Base-by-base conservation (phyloP, 805 yeast genomes). In the Candida insectorum region DNA sequence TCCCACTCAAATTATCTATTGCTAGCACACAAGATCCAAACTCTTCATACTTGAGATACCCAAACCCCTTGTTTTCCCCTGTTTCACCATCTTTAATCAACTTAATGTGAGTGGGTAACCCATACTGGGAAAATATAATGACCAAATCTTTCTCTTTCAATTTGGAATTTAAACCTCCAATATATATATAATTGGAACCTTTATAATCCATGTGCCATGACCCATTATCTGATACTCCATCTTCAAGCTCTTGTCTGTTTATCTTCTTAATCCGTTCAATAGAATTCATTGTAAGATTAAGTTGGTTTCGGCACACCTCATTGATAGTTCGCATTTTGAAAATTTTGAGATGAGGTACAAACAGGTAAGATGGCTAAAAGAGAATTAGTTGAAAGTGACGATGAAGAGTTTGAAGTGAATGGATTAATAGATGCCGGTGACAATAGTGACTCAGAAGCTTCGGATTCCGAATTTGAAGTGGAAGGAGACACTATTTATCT, bases 201-300 rank as follows among this genome's bases (percentile, higher is more conserved):
- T 62, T 62, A 51, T 79, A 87, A 44, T 89, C 95, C 39, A 77
- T 70, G 54, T 91, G 97, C 97, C 97, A 91, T 5, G 96, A 87
- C 0, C 83, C 85, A 4, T 65, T 58, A 22, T 71, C 67, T 0
- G 81, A 56, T 0, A 78, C 71, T 10, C 80, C 78, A 6, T 60
- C 59, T n/a, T 71, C 72, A 12, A 88, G 65, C 49, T 89, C 97
- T 36, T 65, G 68, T 35, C 79, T 75, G 50, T 79, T 87, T 31
- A 85, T 71, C 27, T 62, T 62, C 44, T 77, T 71, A 16, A 81
- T 76, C 27, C 60, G 60, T 31, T 53, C 56, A 26, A 66, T 63
- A 3, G 62, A 46, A 40, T 64, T 63, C 71, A 65, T 65, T 2
- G 4, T 15, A 19, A 6, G 4, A 27, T 11, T 22, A 18, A 12